Evolutionary conservation across 2,329 filamentous ascomycete genomes (phyloP).

Genomic region (Tolypocladium ovalisporum): DNA sequence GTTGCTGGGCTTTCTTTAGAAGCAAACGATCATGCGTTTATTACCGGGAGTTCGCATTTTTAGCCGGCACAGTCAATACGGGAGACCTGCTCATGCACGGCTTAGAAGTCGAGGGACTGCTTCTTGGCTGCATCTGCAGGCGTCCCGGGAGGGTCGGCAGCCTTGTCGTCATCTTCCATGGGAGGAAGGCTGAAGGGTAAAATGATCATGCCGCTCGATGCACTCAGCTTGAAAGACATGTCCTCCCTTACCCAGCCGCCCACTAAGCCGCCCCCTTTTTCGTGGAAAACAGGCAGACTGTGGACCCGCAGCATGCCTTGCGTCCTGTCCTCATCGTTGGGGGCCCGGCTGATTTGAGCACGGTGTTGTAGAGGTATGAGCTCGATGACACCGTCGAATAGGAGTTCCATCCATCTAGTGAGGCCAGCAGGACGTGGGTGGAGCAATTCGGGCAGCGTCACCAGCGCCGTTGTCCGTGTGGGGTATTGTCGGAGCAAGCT

Average conservation of each 20-base stretch:
- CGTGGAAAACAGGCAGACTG: constrained; percentile 72
- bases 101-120: constrained; percentile 61
- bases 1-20: background rate
- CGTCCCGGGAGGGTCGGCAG: constrained; percentile 23
- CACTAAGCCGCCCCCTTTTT: constrained; percentile 71
- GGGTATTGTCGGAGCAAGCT: constrained; percentile 61
- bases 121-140: constrained; percentile 45
- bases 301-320: constrained; percentile 83
- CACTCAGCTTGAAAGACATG: constrained; percentile 80
- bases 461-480: constrained; percentile 55
- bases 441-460: constrained; percentile 70
- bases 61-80: no score
- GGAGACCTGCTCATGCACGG: background rate
- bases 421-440: constrained; percentile 67
- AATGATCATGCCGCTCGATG: constrained; percentile 69
- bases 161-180: constrained; percentile 56
- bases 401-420: constrained; percentile 73
- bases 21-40: background rate
- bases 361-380: constrained; percentile 57
- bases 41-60: background rate
- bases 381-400: constrained; percentile 80
- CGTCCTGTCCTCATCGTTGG: constrained; percentile 55
- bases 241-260: constrained; percentile 65
- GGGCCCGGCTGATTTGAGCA: constrained; percentile 38
- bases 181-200: constrained; percentile 85